A percentile compares a stretch with the other conserved stretches of the same genome.
Evolutionary conservation across 352 stramenopile genomes (phyloP).

Genomic region (Globisporangium uncinulatum): DNA sequence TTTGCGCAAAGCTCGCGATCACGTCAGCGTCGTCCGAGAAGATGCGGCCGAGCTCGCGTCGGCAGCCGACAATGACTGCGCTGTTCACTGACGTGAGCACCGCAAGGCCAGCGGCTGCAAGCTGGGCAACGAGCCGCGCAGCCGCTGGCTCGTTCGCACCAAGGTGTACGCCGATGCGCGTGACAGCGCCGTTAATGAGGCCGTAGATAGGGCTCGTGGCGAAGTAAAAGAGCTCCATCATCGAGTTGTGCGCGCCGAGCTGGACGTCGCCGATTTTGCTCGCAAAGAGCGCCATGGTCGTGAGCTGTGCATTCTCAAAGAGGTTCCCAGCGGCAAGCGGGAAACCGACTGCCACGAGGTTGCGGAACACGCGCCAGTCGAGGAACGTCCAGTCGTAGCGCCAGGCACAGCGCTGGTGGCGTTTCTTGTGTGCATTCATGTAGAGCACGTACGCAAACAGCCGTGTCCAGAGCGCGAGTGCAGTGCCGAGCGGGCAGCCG

Average conservation of each 20-base stretch:
- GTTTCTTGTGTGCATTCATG: slow-evolving; percentile 56
- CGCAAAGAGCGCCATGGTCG: slow-evolving; percentile 74
- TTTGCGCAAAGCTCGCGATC: slow-evolving; percentile 53
- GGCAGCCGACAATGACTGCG: slow-evolving; percentile 38
- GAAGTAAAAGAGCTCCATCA: slow-evolving; percentile 87
- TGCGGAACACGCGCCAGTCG: slow-evolving; percentile 31
- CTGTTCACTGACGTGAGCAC: slow-evolving; percentile 39
- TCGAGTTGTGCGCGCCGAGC: slow-evolving; percentile 72
- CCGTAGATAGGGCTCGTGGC: slow-evolving; percentile 71
- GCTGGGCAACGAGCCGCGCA: slow-evolving; percentile 45
- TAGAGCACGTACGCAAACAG: slow-evolving; percentile 57
- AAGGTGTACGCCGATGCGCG: slow-evolving; percentile 58
- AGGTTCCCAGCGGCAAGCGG: slow-evolving; percentile 52
- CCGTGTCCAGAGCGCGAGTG: slow-evolving; percentile 40
- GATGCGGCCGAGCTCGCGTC: slow-evolving; percentile 42
- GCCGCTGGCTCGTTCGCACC: slow-evolving; percentile 32
- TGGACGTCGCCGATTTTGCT: slow-evolving; percentile 64
- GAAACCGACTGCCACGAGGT: slow-evolving; percentile 42
- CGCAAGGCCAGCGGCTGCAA: slow-evolving; percentile 43
- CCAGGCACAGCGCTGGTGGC: slow-evolving; percentile 47
- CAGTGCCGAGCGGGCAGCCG: slow-evolving; percentile 67
- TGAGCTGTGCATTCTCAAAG: slow-evolving; percentile 79
- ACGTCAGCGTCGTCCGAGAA: slow-evolving; percentile 67
- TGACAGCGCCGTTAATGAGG: slow-evolving; percentile 53
- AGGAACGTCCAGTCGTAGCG: slow-evolving; percentile 51